Base-by-base conservation (phyloP, 73 alveolate genomes). In the Paramecium sonneborni region DNA sequence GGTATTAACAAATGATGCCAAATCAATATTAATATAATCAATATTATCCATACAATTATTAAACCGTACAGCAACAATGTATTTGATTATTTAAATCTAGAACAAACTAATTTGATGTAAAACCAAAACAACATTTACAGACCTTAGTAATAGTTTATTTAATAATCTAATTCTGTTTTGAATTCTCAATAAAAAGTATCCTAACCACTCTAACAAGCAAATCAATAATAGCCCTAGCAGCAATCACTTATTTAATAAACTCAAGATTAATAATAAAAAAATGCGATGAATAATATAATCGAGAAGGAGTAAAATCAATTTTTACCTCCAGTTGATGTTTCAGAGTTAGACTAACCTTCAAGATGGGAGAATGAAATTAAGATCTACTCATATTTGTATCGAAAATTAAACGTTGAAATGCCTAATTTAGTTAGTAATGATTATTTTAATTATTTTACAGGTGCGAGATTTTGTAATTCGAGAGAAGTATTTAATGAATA, bases 321-420 rank as follows among this genome's bases (percentile, higher is more conserved):
- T 70, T n/a, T 70, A 28, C 86, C 86, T 9, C 86, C 86, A 32
- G 37, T 72, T 1, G 57, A 72, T 35, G 67, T 35, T 12, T 72
- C 48, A 3, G 58, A 70, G 44, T 72, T 72, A 18, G 86, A 72
- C 28, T 38, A 72, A 38, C 86, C 86, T 8, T n/a, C 86, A 15
- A 32, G 86, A 72, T 72, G 86, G 67, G 86, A 72, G 35, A 72
- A 72, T 35, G 86, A 72, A 35, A 28, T 72, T n/a, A 72, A 72
- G 86, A 72, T 72, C 2, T 72, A 34, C 20, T 34, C 58, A 28
- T 72, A 72, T n/a, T 18, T 72, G 6, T 72, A 35, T 21, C 32
- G 52, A 9, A 35, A 35, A 1, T 72, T 72, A 37, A 41, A 34
- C 12, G 57, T 72, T 37, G 55, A 72, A 72, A 72, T 72, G 32